Evolutionary conservation across 495 filamentous ascomycete genomes (phyloP), one percentile per base, ranked within the genome.

Genomic region (Penicillium soppii): DNA sequence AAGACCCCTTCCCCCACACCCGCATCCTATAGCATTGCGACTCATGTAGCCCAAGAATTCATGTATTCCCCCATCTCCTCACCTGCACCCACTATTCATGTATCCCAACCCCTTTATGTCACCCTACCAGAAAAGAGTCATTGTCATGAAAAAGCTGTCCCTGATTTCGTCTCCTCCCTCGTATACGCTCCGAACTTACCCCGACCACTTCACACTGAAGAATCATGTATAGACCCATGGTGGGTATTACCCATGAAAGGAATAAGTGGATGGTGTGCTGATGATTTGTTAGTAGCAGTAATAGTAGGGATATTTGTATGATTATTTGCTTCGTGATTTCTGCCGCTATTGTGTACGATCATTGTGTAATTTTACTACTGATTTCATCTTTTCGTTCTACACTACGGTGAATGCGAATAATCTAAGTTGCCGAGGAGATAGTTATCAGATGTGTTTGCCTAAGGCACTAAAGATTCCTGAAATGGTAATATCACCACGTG

Each of bases 41-140:
- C 45, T 74, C 72, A 77, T 77, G 73, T 77, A 77, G 73, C 71
- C 72, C 73, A 62, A 72, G 65, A 71, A 72, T 58, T 77, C 69
- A 77, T 77, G 73, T 77, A 77, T 59, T 54, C 33, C 25, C 35
- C 41, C 43, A 40, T 12, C 17, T 38, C 30, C 19, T 27, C 32
- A 32, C 45, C 37, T 52, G 33, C 52, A 44, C 30, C 44, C 52
- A 48, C 43, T 30, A 51, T 33, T 56, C 50, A 62, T 63, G 60
- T 61, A 61, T 51, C 42, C 56, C 46, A 29, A 42, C 45, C 43
- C 33, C 41, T 45, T 52, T 56, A 62, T 59, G 59, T 58, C 48
- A 45, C 44, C 46, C 51, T 29, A 50, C 35, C 29, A 47, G 52
- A 64, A 63, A 59, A 65, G 62, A 70, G 59, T 61, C 62, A 61